Evolutionary conservation across 2,329 filamentous ascomycete genomes (phyloP), one percentile per base, ranked within the genome.

Genomic region (Calonectria henricotiae): DNA sequence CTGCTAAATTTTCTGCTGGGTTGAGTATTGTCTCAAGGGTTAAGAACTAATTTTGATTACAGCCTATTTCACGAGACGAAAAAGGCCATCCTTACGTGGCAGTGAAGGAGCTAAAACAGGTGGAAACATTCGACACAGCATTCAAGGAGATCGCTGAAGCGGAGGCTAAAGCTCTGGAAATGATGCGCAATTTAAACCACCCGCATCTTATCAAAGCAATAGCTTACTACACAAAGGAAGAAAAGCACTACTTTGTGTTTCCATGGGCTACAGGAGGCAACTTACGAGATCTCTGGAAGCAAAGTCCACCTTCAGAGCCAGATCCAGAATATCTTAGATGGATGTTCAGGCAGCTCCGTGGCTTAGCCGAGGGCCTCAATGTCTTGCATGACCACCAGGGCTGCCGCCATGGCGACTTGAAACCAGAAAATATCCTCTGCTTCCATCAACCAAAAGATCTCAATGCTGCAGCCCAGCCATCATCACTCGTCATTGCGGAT

Each of bases 341-440:
- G 12, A 58, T 74, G 1, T 20, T 74, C 13, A 43, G 70, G n/a
- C 70, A 74, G 25, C 15, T 74, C 1, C 54, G 41, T 30, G 73
- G 73, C 0, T 25, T 74, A 4, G 62, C 70, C 7, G 32, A 39
- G 6, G 73, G 71, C 30, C 65, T 74, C n/a, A 68, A 63, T 0
- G 55, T 11, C 1, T 55, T 74, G 4, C 73, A 74, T 41, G 51
- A 44, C 6, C 65, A 35, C 0, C 58, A 46, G 13, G 44, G 67
- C 11, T 74, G 71, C 60, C 70, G 71, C 3, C 73, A 74, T 8
- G 73, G 73, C 3, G 71, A 74, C 4, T 37, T 74, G 4, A 74
- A 74, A 27, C 73, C 73, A 0, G 71, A 74, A 0, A 74, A 72
- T 0, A 74, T 74, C 30, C 70, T 74, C 5, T 27, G 44, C 15